These are phyloP conservation scores for Fusarium buharicum DNA, from an alignment of 2,329 filamentous ascomycete species.

Conservation along the genomic window DNA sequence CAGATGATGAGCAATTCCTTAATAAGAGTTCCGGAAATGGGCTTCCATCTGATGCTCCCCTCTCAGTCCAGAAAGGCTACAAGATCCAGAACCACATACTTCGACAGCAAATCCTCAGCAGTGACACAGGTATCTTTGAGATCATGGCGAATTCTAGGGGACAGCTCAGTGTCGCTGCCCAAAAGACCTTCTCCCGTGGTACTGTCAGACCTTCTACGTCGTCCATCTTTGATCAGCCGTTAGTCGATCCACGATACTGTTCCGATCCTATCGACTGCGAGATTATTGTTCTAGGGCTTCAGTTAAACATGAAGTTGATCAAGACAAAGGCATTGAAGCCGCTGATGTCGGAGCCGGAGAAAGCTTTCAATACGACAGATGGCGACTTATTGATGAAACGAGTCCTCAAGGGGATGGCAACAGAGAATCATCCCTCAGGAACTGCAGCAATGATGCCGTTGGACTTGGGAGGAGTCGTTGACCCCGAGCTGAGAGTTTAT, in stretches of 20 bases:
- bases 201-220: slow-evolving; percentile 5
- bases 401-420: background rate
- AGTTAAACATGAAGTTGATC: slow-evolving; percentile 19
- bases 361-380: slow-evolving; percentile 11
- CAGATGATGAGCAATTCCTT: slow-evolving; percentile 6
- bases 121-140: slow-evolving; percentile 25
- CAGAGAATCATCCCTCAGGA: slow-evolving; percentile 20
- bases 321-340: slow-evolving; percentile 16
- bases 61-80: slow-evolving; percentile 15
- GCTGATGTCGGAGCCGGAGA: slow-evolving; percentile 17
- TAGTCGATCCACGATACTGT: slow-evolving; percentile 24
- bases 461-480: slow-evolving; percentile 36
- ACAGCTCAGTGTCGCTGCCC: slow-evolving; percentile 19
- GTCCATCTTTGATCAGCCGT: slow-evolving; percentile 12
- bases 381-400: slow-evolving; percentile 1
- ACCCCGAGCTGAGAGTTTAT: slow-evolving; percentile 41
- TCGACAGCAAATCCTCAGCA: slow-evolving; percentile 3
- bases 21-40: slow-evolving; percentile 5
- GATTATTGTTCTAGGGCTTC: slow-evolving; percentile 21
- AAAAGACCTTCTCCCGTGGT: slow-evolving; percentile 28
- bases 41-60: slow-evolving; percentile 1
- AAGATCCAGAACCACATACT: slow-evolving; percentile 13
- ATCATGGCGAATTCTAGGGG: slow-evolving; percentile 22
- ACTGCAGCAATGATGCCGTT: slow-evolving; percentile 25
- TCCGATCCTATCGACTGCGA: slow-evolving; percentile 27